phyloP scores from a whole-genome alignment of 1,139 yeast genomes.

The Wickerhamomyces sp. region DNA sequence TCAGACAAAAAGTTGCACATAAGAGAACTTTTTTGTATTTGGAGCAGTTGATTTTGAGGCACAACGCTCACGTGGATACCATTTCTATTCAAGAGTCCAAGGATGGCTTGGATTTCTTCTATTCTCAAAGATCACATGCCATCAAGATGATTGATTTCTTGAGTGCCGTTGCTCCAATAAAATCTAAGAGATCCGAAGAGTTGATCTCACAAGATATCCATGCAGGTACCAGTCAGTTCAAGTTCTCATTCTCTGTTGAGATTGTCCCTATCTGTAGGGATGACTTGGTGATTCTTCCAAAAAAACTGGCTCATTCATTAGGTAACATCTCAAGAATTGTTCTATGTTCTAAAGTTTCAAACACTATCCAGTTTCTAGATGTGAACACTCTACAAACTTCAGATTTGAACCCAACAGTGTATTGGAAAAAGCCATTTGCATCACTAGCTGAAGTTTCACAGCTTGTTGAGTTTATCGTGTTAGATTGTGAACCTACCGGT shows the following conservation, averaged over 20 bases:
- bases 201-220: conserved; percentile 90
- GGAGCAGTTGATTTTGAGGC: conserved; percentile 90
- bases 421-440: conserved; percentile 84
- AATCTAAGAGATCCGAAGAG: conserved; percentile 82
- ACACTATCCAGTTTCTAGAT: conserved; percentile 80
- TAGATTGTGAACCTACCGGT: conserved; percentile 94
- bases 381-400: conserved; percentile 77
- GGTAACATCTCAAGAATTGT: conserved; percentile 85
- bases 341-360: conserved; percentile 77
- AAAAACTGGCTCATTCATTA: conserved; percentile 73
- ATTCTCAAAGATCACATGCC: conserved; percentile 86
- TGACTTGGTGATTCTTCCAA: conserved; percentile 87
- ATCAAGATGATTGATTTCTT: conserved; percentile 90
- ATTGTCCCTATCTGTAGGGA: conserved; percentile 97
- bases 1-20: conserved; percentile 95
- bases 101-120: conserved; percentile 94
- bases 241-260: conserved; percentile 89
- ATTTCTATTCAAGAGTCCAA: conserved; percentile 86
- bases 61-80: conserved; percentile 93
- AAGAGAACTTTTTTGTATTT: conserved; percentile 92
- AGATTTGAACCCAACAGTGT: conserved; percentile 69
- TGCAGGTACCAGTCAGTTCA: conserved; percentile 81
- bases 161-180: conserved; percentile 81
- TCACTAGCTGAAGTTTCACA: conserved; percentile 74
- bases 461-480: conserved; percentile 80